Evolutionary conservation across 2,329 filamentous ascomycete genomes (phyloP).

Genomic region (Nemania diffusa): DNA sequence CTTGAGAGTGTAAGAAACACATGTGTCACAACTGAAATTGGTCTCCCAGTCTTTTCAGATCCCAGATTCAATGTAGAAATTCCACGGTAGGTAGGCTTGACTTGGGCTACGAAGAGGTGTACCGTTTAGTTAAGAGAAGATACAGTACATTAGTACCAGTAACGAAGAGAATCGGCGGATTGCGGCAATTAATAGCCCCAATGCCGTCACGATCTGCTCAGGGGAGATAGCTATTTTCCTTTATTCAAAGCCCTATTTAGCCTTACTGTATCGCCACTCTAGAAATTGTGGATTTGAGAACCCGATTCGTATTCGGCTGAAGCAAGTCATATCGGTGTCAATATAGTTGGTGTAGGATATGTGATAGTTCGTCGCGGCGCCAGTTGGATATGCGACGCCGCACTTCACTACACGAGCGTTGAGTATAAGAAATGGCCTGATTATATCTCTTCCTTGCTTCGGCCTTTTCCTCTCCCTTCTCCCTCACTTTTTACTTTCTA

Average conservation of each 20-base stretch:
- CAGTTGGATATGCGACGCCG: not conserved
- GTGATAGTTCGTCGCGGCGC: not conserved
- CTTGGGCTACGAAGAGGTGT: not conserved
- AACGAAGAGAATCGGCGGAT: not conserved
- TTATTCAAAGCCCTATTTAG: not conserved
- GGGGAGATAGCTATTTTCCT: not conserved
- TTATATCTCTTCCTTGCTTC: not conserved
- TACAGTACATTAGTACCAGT: not conserved
- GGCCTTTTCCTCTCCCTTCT: not conserved
- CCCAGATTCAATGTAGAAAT: not conserved
- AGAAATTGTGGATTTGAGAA: not conserved
- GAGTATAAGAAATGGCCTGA: not conserved
- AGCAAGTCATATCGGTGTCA: not conserved
- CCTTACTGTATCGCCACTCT: not conserved
- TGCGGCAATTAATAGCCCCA: not conserved
- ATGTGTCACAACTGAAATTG: not conserved
- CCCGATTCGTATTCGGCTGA: not conserved
- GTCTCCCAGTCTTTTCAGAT: not conserved
- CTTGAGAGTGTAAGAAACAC: not conserved
- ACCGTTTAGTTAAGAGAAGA: not conserved
- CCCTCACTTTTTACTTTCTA: not conserved
- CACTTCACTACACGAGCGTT: not conserved
- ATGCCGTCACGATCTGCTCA: not conserved
- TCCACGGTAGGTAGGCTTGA: not conserved
- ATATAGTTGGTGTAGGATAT: not conserved